A percentile compares a stretch with the other conserved stretches of the same genome.
phyloP scores from a whole-genome alignment of 495 filamentous ascomycete genomes.

The Mytilinidion resinicola region DNA sequence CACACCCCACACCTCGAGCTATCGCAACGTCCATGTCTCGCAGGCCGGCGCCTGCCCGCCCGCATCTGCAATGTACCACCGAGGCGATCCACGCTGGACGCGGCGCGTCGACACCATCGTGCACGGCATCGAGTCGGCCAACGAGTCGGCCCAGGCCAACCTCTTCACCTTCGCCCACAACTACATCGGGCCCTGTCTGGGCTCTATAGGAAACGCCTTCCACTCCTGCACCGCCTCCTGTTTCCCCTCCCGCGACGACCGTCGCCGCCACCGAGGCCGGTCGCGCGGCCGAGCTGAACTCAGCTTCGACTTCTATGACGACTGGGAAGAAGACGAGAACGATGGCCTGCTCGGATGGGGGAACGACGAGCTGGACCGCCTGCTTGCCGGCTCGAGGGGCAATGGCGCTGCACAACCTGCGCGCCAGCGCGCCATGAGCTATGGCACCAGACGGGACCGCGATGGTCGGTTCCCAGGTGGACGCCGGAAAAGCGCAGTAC shows the following conservation, averaged over 20 bases:
- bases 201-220: conserved; percentile 57
- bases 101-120: conserved; percentile 91
- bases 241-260: conserved; percentile 67
- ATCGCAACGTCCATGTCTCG: not conserved
- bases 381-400: conserved; percentile 67
- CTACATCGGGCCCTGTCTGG: conserved; percentile 78
- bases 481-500: conserved; percentile 59
- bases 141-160: conserved; percentile 79
- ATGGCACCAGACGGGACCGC: conserved; percentile 57
- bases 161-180: conserved; percentile 82
- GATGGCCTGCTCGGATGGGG: conserved; percentile 62
- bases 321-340: conserved; percentile 78
- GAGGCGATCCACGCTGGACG: conserved; percentile 86
- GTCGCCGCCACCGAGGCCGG: conserved; percentile 56
- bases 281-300: conserved; percentile 63
- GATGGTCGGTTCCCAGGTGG: conserved; percentile 25
- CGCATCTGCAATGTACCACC: conserved; percentile 44
- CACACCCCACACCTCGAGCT: conserved; percentile 7
- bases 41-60: too few species aligned
- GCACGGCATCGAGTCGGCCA: conserved; percentile 85
- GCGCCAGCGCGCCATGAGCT: conserved; percentile 79
- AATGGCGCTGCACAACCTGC: conserved; percentile 57
- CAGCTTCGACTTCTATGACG: conserved; percentile 96
- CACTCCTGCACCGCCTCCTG: conserved; percentile 66
- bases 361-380: conserved; percentile 78